Percentiles rank a stretch among this genome's conserved stretches.
Conservation (phyloP, 371 early-diverging fungal species). For the Actinomortierella ambigua region DNA sequence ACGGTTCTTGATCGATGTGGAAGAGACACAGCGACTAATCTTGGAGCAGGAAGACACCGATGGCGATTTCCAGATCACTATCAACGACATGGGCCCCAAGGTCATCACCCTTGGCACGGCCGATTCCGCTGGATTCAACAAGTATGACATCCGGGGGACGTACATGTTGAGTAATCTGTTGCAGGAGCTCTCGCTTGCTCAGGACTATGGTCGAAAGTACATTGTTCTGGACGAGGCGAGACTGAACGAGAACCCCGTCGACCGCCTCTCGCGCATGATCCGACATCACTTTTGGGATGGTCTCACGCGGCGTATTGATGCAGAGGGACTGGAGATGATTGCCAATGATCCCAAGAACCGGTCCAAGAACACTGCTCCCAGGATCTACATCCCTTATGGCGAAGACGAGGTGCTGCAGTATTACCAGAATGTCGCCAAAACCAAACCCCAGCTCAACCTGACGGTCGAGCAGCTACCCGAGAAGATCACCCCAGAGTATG, state of each 20-base stretch:
- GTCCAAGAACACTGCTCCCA: constrained; percentile 73
- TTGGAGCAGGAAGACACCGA: constrained; percentile 95
- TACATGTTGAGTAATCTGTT: constrained; percentile 93
- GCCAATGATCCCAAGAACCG: constrained; percentile 95
- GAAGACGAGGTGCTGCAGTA: constrained; percentile 82
- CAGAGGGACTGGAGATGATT: constrained; percentile 87
- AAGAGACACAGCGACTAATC: constrained; percentile 77
- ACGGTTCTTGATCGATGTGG: constrained; percentile 86
- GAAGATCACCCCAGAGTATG: constrained; percentile 88
- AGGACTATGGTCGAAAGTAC: constrained; percentile 84
- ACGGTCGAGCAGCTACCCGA: constrained; percentile 85
- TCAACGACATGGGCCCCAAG: constrained; percentile 93
- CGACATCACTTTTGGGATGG: constrained; percentile 94
- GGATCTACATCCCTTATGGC: constrained; percentile 89
- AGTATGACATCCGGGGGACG: constrained; percentile 91
- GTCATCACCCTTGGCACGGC: constrained; percentile 87
- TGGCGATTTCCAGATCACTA: constrained; percentile 93
- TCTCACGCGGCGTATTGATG: constrained; percentile 92
- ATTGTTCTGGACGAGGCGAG: constrained; percentile 88
- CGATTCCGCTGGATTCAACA: constrained; percentile 84
- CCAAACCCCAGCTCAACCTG: constrained; percentile 76
- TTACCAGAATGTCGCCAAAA: constrained; percentile 70
- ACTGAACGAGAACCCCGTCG: constrained; percentile 93
- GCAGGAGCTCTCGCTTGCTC: constrained; percentile 93
- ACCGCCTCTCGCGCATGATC: constrained; percentile 90